phyloP scores from a whole-genome alignment of 2,329 filamentous ascomycete genomes.

The Diplodia scrobiculata region DNA sequence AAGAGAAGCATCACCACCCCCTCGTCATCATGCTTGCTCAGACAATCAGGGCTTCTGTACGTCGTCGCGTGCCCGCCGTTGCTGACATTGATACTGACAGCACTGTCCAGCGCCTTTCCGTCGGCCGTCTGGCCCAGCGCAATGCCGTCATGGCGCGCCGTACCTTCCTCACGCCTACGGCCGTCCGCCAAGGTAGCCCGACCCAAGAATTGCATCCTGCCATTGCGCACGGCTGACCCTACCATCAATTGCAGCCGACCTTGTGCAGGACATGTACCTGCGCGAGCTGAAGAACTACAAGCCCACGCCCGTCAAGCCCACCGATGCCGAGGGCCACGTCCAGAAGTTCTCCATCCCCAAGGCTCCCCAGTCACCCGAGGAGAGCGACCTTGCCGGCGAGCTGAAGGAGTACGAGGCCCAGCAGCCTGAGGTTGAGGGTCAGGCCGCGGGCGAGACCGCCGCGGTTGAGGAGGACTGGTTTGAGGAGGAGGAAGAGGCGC shows the following conservation, averaged over 20 bases:
- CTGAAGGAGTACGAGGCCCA: constrained; percentile 93
- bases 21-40: constrained; percentile 59
- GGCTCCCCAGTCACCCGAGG: constrained; percentile 85
- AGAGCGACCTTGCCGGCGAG: constrained; percentile 86
- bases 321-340: constrained; percentile 86
- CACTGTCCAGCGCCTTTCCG: constrained; percentile 58
- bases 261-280: constrained; percentile 97
- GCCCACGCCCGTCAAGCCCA: constrained; percentile 76
- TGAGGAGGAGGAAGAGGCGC: constrained; percentile 65
- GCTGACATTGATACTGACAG: constrained; percentile 24
- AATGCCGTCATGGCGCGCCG: constrained; percentile 60
- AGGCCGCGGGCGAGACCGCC: constrained; percentile 63
- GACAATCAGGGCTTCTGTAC: constrained; percentile 63
- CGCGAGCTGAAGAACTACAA: constrained; percentile 97
- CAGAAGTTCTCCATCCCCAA: constrained; percentile 81
- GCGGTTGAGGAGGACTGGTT: constrained; percentile 75
- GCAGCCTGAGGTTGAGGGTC: constrained; percentile 91
- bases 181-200: constrained; percentile 61
- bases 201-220: not conserved
- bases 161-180: constrained; percentile 64
- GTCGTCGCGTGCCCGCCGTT: constrained; percentile 31
- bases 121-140: constrained; percentile 62
- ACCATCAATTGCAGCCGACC: constrained; percentile 69
- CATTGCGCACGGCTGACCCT: constrained; percentile 31
- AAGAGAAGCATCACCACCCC: constrained; percentile 34